Percentiles rank a stretch among this genome's conserved stretches.
Evolutionary conservation across 768 basidiomycete species (phyloP).

Genomic region (Dioszegia hungarica): DNA sequence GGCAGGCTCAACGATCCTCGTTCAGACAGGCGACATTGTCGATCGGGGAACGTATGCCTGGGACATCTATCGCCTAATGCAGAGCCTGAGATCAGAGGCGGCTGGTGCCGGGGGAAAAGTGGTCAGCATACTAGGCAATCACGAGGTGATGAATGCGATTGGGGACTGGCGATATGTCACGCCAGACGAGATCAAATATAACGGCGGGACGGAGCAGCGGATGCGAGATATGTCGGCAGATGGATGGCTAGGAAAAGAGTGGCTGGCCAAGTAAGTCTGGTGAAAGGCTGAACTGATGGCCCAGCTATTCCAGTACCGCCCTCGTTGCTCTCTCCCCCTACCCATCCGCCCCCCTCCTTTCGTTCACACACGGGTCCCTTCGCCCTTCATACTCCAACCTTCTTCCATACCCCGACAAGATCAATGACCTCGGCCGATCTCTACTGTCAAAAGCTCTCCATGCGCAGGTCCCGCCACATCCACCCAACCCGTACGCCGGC

Average conservation of each 20-base stretch:
- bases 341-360: conserved; percentile 53
- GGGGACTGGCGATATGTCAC: conserved; percentile 93
- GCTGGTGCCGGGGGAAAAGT: conserved; percentile 63
- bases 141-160: conserved; percentile 88
- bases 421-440: conserved; percentile 69
- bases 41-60: conserved; percentile 57
- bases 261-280: conserved; percentile 62
- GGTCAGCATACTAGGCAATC: conserved; percentile 80
- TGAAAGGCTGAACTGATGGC: neutral
- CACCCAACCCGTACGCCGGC: conserved; percentile 62
- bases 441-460: conserved; percentile 69
- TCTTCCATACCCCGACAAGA: conserved; percentile 73
- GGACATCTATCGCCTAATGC: conserved; percentile 73
- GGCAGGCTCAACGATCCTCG: conserved; percentile 74
- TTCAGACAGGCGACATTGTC: conserved; percentile 94
- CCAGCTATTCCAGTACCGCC: conserved; percentile 42
- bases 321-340: conserved; percentile 54
- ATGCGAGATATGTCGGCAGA: conserved; percentile 64
- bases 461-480: conserved; percentile 70
- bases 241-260: conserved; percentile 72
- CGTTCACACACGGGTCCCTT: conserved; percentile 91
- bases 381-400: conserved; percentile 65
- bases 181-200: conserved; percentile 73
- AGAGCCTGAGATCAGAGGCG: conserved; percentile 72
- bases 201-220: conserved; percentile 66